Percentiles rank a stretch among this genome's conserved stretches.
These are phyloP conservation scores for Penicillium malachiteum DNA, from an alignment of 495 filamentous ascomycete species.

Conservation along the genomic window DNA sequence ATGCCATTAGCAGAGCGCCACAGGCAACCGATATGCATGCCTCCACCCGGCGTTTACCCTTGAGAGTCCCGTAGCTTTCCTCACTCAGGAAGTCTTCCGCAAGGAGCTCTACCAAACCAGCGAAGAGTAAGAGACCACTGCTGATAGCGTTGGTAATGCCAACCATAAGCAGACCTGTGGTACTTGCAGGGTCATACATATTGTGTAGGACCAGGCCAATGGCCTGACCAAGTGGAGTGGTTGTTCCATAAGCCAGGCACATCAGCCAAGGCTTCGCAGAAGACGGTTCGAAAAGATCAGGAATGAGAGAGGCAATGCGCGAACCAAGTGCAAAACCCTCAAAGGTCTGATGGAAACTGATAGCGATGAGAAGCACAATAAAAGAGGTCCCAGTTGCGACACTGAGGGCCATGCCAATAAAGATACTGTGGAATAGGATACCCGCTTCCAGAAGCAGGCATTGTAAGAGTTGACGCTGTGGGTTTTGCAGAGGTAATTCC, in stretches of 20 bases:
- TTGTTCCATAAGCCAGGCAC: constrained; percentile 87
- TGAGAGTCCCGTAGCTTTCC: constrained; percentile 73
- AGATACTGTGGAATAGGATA: constrained; percentile 83
- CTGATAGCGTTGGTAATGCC: constrained; percentile 92
- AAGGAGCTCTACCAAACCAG: constrained; percentile 85
- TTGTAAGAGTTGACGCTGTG: constrained; percentile 67
- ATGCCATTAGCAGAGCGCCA: constrained; percentile 79
- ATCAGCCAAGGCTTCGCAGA: constrained; percentile 83
- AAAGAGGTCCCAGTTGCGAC: constrained; percentile 77
- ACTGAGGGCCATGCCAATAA: constrained; percentile 88
- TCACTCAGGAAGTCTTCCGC: constrained; percentile 93
- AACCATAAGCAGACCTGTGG: constrained; percentile 83
- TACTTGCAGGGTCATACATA: constrained; percentile 78
- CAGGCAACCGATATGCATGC: constrained; percentile 75
- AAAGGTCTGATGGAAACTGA: constrained; percentile 82
- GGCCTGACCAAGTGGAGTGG: constrained; percentile 87
- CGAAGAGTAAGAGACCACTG: constrained; percentile 83
- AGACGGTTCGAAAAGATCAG: constrained; percentile 48
- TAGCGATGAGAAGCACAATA: constrained; percentile 75
- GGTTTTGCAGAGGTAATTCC: constrained; percentile 36
- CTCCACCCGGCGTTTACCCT: constrained; percentile 66
- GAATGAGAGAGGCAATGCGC: constrained; percentile 65
- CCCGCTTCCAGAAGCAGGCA: constrained; percentile 79
- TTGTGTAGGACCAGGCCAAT: constrained; percentile 80
- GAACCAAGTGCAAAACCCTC: constrained; percentile 76